phyloP scores from a whole-genome alignment of 2,329 filamentous ascomycete species.

The Biscogniauxia marginata region DNA sequence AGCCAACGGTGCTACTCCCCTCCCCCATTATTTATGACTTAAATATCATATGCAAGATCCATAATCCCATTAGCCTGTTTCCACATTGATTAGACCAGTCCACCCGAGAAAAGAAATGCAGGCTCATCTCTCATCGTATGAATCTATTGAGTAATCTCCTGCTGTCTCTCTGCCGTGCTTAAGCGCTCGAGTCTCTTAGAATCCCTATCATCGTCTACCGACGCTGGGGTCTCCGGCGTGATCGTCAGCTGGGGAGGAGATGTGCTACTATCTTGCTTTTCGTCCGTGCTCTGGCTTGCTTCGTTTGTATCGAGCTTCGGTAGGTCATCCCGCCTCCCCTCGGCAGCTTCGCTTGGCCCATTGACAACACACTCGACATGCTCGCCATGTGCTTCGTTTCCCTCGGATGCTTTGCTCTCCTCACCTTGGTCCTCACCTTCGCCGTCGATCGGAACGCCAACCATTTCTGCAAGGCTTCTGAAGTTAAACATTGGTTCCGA shows the following conservation, averaged over 20 bases:
- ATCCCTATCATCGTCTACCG: constrained; percentile 35
- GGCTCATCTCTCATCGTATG: not conserved
- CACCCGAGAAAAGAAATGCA: not conserved
- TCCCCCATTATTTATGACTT: not conserved
- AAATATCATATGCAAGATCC: constrained; percentile 18
- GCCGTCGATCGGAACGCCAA: constrained; percentile 62
- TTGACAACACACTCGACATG: constrained; percentile 34
- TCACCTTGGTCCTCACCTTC: constrained; percentile 21
- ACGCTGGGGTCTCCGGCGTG: constrained; percentile 50
- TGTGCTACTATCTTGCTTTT: constrained; percentile 14
- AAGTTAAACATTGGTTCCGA: constrained; percentile 90
- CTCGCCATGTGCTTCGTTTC: constrained; percentile 30
- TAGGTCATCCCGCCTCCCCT: constrained; percentile 8
- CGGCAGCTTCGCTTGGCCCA: constrained; percentile 8
- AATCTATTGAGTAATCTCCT: constrained; percentile 36
- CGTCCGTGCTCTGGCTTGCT: constrained; percentile 7
- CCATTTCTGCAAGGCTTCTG: constrained; percentile 79
- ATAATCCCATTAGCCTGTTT: constrained; percentile 7
- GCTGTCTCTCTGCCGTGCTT: constrained; percentile 35
- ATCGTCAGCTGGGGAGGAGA: constrained; percentile 45
- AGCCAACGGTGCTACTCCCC: constrained; percentile 12
- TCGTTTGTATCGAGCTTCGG: constrained; percentile 26
- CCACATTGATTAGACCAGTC: not conserved
- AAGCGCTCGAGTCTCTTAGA: constrained; percentile 45
- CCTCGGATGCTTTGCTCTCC: constrained; percentile 19